Conservation (phyloP, 768 basidiomycete genomes). For the Mycena vulgaris region DNA sequence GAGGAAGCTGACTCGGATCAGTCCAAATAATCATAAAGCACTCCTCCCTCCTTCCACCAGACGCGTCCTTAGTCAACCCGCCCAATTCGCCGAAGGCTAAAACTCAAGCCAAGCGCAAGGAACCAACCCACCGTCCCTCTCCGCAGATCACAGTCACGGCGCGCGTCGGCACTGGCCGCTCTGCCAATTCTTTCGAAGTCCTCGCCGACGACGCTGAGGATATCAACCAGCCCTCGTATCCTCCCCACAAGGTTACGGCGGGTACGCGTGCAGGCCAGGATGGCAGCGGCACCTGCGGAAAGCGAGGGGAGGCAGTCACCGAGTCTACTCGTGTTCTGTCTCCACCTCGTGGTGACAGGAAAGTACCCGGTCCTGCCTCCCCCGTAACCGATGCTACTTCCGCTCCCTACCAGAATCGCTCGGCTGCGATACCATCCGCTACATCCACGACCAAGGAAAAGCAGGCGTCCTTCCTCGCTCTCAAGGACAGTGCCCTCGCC, state of each 20-base stretch:
- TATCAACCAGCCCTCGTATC: too few species aligned
- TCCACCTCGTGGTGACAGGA: not conserved
- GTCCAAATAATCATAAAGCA: too few species aligned
- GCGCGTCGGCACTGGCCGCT: not conserved
- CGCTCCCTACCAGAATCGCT: not conserved
- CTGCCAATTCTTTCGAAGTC: not conserved
- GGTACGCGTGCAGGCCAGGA: not conserved
- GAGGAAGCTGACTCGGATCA: too few species aligned
- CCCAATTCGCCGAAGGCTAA: not conserved
- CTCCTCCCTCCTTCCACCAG: too few species aligned
- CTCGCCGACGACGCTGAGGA: not conserved
- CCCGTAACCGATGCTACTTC: not conserved
- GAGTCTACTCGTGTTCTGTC: slow-evolving; percentile 9
- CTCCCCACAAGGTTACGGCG: slow-evolving; percentile 6
- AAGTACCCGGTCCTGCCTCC: not conserved
- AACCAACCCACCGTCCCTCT: not conserved
- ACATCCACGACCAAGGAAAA: not conserved
- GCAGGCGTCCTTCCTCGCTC: not conserved
- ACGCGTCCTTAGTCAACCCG: not conserved
- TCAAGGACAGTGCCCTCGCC: not conserved
- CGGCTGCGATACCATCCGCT: not conserved
- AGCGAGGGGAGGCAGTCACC: slow-evolving; percentile 12
- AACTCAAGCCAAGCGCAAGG: not conserved
- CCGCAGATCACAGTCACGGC: not conserved
- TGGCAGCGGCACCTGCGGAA: not conserved